A percentile compares a stretch with the other conserved stretches of the same genome.
Evolutionary conservation across 176 grass and related monocot species (phyloP).

Genomic region (bread wheat (Triticum aestivum)): DNA sequence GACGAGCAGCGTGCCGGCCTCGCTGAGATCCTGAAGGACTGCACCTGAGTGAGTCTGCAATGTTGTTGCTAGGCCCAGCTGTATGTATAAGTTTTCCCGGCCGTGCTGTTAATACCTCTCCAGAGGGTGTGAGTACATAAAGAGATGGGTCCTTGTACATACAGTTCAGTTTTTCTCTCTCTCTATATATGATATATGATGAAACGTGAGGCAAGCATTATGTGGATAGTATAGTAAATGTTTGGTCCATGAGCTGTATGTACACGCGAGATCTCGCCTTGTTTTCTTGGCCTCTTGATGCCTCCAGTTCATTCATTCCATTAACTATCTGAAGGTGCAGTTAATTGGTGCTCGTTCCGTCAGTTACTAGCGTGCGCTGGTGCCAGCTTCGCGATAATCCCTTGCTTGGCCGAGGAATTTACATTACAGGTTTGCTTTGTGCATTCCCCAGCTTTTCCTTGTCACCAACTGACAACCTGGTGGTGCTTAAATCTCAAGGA

Average conservation of each 20-base stretch:
- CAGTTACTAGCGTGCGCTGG: not conserved
- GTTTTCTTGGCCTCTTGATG: constrained; percentile 18
- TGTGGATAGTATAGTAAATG: constrained; percentile 13
- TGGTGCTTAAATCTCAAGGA: constrained; percentile 26
- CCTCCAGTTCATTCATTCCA: constrained; percentile 29
- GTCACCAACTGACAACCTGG: constrained; percentile 20
- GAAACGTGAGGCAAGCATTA: constrained; percentile 38
- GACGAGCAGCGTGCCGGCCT: constrained; percentile 53
- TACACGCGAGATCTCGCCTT: constrained; percentile 15
- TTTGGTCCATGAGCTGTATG: constrained; percentile 43
- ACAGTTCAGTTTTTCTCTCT: constrained; percentile 55
- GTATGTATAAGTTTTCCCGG: constrained; percentile 49
- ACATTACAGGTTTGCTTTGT: constrained; percentile 31
- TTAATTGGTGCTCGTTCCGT: constrained; percentile 5
- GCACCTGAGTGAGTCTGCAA: constrained; percentile 33
- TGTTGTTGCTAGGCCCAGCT: constrained; percentile 3
- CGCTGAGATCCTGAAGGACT: constrained; percentile 53
- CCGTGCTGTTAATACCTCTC: constrained; percentile 51
- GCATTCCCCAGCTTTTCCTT: constrained; percentile 36
- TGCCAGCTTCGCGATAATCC: constrained; percentile 33
- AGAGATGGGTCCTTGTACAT: constrained; percentile 63
- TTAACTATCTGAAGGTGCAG: constrained; percentile 8
- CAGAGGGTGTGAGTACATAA: constrained; percentile 42
- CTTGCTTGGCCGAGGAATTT: constrained; percentile 36
- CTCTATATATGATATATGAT: constrained; percentile 8